Percentiles rank a stretch among this genome's conserved stretches.
phyloP scores from a whole-genome alignment of 2,329 filamentous ascomycete genomes.

The Fusarium sarcochroum region DNA sequence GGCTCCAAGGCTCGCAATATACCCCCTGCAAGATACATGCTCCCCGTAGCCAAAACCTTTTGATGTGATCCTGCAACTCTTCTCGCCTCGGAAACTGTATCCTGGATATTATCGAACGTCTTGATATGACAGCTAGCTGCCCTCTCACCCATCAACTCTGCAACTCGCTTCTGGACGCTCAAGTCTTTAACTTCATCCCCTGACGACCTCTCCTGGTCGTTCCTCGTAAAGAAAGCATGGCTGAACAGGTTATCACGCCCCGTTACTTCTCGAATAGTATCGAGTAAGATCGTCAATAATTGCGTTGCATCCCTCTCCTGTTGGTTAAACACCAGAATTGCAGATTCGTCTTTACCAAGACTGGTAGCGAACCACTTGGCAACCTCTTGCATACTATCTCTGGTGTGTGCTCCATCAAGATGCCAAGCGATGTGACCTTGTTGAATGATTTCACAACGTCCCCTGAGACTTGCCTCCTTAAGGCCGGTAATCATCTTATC shows the following conservation, averaged over 20 bases:
- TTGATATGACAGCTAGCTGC: slow-evolving; percentile 62
- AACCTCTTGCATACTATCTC: slow-evolving; percentile 83
- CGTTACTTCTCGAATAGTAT: slow-evolving; percentile 62
- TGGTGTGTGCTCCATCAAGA: slow-evolving; percentile 89
- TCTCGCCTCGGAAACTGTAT: slow-evolving; percentile 74
- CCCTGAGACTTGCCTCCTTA: slow-evolving; percentile 76
- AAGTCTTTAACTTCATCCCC: slow-evolving; percentile 60
- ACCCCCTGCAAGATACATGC: slow-evolving; percentile 86
- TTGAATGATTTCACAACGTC: slow-evolving; percentile 80
- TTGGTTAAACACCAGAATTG: slow-evolving; percentile 89
- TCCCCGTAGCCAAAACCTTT: slow-evolving; percentile 83
- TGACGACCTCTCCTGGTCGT: slow-evolving; percentile 60
- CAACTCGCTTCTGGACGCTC: slow-evolving; percentile 77
- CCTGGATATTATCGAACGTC: slow-evolving; percentile 77
- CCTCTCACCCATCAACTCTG: slow-evolving; percentile 69
- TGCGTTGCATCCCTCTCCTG: slow-evolving; percentile 82
- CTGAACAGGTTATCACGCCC: slow-evolving; percentile 68
- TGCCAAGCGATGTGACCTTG: slow-evolving; percentile 75
- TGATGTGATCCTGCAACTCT: slow-evolving; percentile 59
- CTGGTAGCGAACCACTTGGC: slow-evolving; percentile 80
- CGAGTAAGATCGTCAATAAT: slow-evolving; percentile 74
- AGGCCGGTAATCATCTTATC: slow-evolving; percentile 74
- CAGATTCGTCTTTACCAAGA: slow-evolving; percentile 50
- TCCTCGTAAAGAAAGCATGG: slow-evolving; percentile 85
- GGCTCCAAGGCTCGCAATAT: slow-evolving; percentile 79